Base-by-base conservation (phyloP, 306 rosid species). In the Vachellia pachyceras region DNA sequence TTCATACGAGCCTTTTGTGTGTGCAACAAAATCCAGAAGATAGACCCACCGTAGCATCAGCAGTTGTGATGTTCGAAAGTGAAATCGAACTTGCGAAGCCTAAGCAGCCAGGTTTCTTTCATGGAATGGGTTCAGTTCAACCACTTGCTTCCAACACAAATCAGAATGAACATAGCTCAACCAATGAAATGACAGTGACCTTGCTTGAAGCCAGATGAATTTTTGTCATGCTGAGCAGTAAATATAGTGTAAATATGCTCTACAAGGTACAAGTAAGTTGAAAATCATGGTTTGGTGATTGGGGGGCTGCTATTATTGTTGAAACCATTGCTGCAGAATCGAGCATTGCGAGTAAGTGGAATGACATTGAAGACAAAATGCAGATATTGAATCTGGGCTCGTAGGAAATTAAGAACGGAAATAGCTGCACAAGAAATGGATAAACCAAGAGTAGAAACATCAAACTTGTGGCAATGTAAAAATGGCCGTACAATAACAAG, bases 1-100 rank as follows among this genome's bases (percentile, higher is more conserved):
- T 88, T 60, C 87, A 85, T 23, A 52, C 85, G 37, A 65, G 90
- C 65, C 80, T 80, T 15, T 69, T 87, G 25, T 87, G 90, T 20
- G 86, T 82, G 36, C 90, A 87, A 46, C 78, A 82, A 10, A 67
- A 73, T 12, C 80, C 81, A 1, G 84, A 87, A 23, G 63, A 72
- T 35, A 49, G 76, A n/a, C 64, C 76, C 15, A 49, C 15, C 17
- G 33, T 72, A 36, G 60, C 89, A 25, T 40, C 79, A 3, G 80
- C 84, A 1, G 78, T 85, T 46, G 57, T 77, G 64, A 88, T 85
- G 83, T 49, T 87, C 67, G 77, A 78, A 18, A 69, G 85, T 55
- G 85, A 72, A 20, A 52, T 49, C 0, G 61, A 15, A 33, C 58
- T 85, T 76, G 82, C 76, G 0, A 71, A 74, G 67, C 91, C 91